phyloP scores from a whole-genome alignment of 2,329 filamentous ascomycete species.

The Aspergillus chevalieri region DNA sequence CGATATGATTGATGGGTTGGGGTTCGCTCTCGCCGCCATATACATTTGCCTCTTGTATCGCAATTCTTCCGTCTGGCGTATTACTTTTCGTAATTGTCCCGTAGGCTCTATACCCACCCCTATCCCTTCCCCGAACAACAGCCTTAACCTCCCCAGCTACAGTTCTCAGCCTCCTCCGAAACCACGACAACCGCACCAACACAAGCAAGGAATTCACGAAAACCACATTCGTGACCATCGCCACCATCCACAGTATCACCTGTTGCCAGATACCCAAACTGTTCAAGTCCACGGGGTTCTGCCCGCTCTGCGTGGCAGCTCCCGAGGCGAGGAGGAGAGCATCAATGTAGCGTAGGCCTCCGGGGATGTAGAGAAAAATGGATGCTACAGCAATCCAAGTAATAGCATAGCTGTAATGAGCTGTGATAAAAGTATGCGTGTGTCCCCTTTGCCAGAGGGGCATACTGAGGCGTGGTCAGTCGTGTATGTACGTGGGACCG shows the following conservation, averaged over 20 bases:
- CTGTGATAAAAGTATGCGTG: neutral
- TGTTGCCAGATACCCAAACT: conserved; percentile 63
- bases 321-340: conserved; percentile 78
- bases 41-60: too few relatives aligned
- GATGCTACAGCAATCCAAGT: conserved; percentile 65
- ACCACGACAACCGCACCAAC: conserved; percentile 88
- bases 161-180: conserved; percentile 84
- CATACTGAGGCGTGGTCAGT: neutral
- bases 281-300: conserved; percentile 69
- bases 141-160: conserved; percentile 65
- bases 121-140: conserved; percentile 42
- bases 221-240: conserved; percentile 74
- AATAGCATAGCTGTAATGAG: conserved; percentile 66
- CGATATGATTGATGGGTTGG: conserved; percentile 5
- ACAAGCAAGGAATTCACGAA: conserved; percentile 78
- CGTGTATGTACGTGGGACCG: too few relatives aligned
- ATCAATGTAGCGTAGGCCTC: conserved; percentile 68
- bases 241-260: conserved; percentile 61
- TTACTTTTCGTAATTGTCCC: neutral
- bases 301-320: conserved; percentile 77
- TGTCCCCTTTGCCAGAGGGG: neutral
- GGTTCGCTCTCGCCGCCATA: conserved; percentile 10
- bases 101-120: neutral
- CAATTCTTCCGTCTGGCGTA: too few relatives aligned
- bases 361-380: conserved; percentile 60